Base-by-base conservation (phyloP, 306 rosid genomes). In the Lotus japonicus region DNA sequence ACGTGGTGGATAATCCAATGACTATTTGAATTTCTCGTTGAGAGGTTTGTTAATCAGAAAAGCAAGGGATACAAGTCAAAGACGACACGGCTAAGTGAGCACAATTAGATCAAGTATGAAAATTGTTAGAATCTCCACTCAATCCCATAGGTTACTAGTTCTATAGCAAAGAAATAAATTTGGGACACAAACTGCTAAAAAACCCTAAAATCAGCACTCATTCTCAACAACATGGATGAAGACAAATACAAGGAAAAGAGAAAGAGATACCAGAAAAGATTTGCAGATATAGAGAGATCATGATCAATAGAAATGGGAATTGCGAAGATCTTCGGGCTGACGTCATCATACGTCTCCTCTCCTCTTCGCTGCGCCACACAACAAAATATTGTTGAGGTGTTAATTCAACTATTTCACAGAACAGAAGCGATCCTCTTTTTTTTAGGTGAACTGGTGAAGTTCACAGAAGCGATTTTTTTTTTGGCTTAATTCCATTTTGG, bases 301-400 rank as follows among this genome's bases (percentile, higher is more conserved):
- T 73, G 64, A 19, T 49, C 39, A 79, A 11, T 60, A 84, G 71
- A 43, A 69, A 14, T 23, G 64, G 59, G 79, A 67, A 43, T 62
- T 68, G 85, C 76, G 70, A 78, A 76, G 88, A 84, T 81, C 87
- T 61, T 56, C 15, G 61, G 72, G 54, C 36, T 71, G 31, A 73
- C 92, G 84, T 87, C 92, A 85, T 87, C 28, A 14, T 50, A 52
- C 12, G 21, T 42, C 58, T 45, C 51, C 46, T 52, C 83, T 71
- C 50, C 70, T 68, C 83, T 71, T 57, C 41, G 11, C 51, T 19
- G 11, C 35, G 26, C 7, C n/a, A n/a, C n/a, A n/a, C n/a, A n/a
- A n/a, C n/a, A n/a, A n/a, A n/a, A n/a, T n/a, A n/a, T n/a, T n/a
- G n/a, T 39, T 76, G 60, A 38, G 66, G 39, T 14, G 76, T 69